Base-by-base conservation (phyloP, 1,139 yeast genomes). In the Geotrichum siamense region DNA sequence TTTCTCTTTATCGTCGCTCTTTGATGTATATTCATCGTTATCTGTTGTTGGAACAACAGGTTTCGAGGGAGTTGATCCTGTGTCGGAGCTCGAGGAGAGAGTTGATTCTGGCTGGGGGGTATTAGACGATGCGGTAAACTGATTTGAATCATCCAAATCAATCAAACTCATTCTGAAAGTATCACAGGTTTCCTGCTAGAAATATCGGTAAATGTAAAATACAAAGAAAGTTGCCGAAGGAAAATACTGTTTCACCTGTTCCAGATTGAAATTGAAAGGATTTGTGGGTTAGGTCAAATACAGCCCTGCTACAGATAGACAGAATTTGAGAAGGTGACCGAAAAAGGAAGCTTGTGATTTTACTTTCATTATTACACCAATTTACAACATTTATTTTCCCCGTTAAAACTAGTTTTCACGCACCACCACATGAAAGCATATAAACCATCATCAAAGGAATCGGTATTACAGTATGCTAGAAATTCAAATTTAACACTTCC, bases 91-190 rank as follows among this genome's bases (percentile, higher is more conserved):
- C 9, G 34, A 6, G 9, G 19, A 5, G 6, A 23, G 10, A 5
- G 21, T 12, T 4, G 21, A 4, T 5, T 16, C 21, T 6, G 21
- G 21, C 8, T n/a, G 15, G 15, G 5, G 16, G 5, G 12, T n/a
- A 12, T 5, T 28, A 5, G 12, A 13, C 9, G 34, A 16, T 30
- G 21, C 21, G 9, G 31, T 9, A 5, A n/a, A 6, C 5, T n/a
- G 9, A 16, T 19, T 16, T 5, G n/a, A 10, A 16, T 30, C 34
- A 16, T 30, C 34, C 21, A 30, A 16, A 16, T 30, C 34, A 16
- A 30, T 30, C 17, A 30, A 17, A 30, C 21, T 30, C 34, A 30
- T 30, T 30, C 10, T 23, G n/a, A n/a, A n/a, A n/a, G n/a, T n/a
- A n/a, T n/a, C n/a, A n/a, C n/a, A n/a, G n/a, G n/a, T n/a, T n/a